Base-by-base conservation (phyloP, 2,329 filamentous ascomycete genomes). In the Ophiostoma triangulosporum region DNA sequence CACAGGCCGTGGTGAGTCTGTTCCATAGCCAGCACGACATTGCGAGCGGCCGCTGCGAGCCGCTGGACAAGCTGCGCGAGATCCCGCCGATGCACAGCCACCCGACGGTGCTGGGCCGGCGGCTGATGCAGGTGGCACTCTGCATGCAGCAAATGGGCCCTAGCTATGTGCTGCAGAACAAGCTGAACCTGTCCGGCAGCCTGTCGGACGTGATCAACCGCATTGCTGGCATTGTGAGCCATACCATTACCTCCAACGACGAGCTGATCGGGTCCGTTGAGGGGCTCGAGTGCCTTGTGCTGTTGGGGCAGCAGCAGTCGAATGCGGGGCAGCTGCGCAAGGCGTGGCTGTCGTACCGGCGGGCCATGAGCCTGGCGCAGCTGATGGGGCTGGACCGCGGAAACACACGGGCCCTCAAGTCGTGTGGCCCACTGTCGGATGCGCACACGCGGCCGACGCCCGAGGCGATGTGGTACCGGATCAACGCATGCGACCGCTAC, bases 251-350 rank as follows among this genome's bases (percentile, higher is more conserved):
- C 0, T 69, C 68, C 4, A 72, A 77, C 35, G 74, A 80, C 45
- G 72, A 76, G 36, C 63, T 81, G 4, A 63, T 75, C 1, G 71
- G 71, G 22, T 74, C 70, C 3, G 60, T 73, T 1, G 76, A 80
- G 60, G 76, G 76, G 2, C 60, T 80, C 1, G 73, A 79, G 61
- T 73, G 73, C 50, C 63, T 81, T 0, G 60, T 73, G 22, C 62
- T 81, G 0, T 66, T 75, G 35, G 67, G 68, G 17, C 62, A 74
- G 51, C 77, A 72, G 58, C 72, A 78, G 51, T 66, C 69, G 35
- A 77, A 79, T 54, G 69, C 68, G 0, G 78, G 78, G 1, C 77
- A 76, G 45, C 64, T 78, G 2, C 71, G 76, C 22, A 73, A 74
- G 45, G 67, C 75, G 2, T 81, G 77, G 76, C 62, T 81, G 22